Base-by-base conservation (phyloP, 1,284 basidiomycete genomes). In the Leucoagaricus sp. region DNA sequence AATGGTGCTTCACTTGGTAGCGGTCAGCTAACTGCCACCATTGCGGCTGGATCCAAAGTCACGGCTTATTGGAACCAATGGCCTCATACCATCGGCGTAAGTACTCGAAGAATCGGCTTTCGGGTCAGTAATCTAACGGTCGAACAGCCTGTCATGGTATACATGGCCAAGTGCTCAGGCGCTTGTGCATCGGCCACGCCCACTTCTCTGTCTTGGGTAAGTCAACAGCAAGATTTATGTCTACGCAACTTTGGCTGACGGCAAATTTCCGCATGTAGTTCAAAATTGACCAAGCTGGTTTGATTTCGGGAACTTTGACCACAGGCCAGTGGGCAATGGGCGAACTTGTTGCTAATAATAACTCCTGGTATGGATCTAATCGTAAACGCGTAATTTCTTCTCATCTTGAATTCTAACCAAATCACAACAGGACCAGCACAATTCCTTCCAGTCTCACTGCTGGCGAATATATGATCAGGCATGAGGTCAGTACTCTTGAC, bases 11-110 rank as follows among this genome's bases (percentile, higher is more conserved):
- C 72, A 9, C 63, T 70, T 17, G 62, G 66, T 21, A 58, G 60
- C 21, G 62, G 61, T 15, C 72, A 75, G 47, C 67, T 72, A 47
- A 69, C 69, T 7, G 73, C 73, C 17, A 71, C 65, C 21, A 68
- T 74, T 21, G 62, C 68, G 28, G 77, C 78, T 54, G 78, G 78
- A 41, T 70, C 73, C 25, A 61, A 69, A 40, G 71, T 81, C 59
- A 72, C 69, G 2, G 78, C 78, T 28, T 76, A 74, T 64, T 80
- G 77, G 77, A 72, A 66, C 38, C 53, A 28, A 31, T 55, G 53
- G 53, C 53, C 53, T 12, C 53, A 55, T 68, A 61, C 65, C 54
- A 58, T 75, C 67, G 74, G 71, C 64, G 64, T 52, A 59, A 62
- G 49, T 60, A 10, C 41, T 21, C 25, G 44, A 41, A 33, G n/a